phyloP scores from a whole-genome alignment of 202 grass and related monocot genomes.

The Musa balbisiana region DNA sequence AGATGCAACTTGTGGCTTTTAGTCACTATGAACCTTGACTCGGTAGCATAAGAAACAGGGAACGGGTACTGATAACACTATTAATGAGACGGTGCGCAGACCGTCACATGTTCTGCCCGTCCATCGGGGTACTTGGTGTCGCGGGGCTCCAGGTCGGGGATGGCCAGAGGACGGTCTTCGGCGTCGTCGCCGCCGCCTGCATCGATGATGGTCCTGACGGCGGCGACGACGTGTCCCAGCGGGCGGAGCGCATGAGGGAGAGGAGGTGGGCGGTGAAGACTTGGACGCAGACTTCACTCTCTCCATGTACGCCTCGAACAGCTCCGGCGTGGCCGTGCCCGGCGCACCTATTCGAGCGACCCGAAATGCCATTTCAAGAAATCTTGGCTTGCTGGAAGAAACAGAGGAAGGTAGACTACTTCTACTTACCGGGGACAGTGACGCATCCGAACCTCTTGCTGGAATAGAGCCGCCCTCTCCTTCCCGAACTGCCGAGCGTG shows the following conservation, averaged over 20 bases:
- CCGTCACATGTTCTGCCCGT: too few species aligned
- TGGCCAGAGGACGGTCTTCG: slow-evolving; percentile 28
- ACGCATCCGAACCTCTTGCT: slow-evolving; percentile 24
- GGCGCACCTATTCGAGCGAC: slow-evolving; percentile 18
- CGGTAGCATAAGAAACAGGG: too few species aligned
- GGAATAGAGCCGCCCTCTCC: slow-evolving; percentile 22
- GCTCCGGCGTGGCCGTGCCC: slow-evolving; percentile 45
- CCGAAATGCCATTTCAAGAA: not conserved
- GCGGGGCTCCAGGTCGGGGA: slow-evolving; percentile 29
- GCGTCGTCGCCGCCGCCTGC: slow-evolving; percentile 5
- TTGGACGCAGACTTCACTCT: slow-evolving; percentile 52
- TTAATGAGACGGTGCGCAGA: too few species aligned
- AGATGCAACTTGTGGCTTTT: too few species aligned
- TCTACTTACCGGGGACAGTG: slow-evolving; percentile 6
- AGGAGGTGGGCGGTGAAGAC: slow-evolving; percentile 65
- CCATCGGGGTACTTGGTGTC: slow-evolving; percentile 39
- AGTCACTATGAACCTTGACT: too few species aligned
- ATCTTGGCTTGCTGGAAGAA: slow-evolving; percentile 16
- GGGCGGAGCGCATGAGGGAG: slow-evolving; percentile 48
- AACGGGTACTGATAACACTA: too few species aligned
- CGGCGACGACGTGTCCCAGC: slow-evolving; percentile 53
- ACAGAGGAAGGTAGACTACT: not conserved
- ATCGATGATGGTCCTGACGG: slow-evolving; percentile 36
- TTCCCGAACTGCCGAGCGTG: slow-evolving; percentile 3
- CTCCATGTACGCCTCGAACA: slow-evolving; percentile 60